Evolutionary conservation across 2,329 filamentous ascomycete genomes (phyloP), one percentile per base, ranked within the genome.

Genomic region (Ophiostoma ips): DNA sequence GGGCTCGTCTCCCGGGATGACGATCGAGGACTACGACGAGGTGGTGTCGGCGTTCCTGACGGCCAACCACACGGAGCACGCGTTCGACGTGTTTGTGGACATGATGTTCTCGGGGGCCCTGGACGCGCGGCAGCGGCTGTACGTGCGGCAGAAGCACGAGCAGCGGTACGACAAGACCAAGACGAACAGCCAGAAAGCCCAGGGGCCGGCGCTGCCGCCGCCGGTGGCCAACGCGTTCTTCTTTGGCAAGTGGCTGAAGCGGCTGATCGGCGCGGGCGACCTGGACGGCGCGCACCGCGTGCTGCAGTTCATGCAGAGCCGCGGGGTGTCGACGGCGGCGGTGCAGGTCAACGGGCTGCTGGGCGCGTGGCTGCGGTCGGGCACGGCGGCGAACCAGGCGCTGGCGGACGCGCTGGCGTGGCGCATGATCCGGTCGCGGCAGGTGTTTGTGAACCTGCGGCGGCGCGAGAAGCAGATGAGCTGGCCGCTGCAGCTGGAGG

Each of bases 171-270:
- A 28, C 30, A 19, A 24, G 28, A 31, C n/a, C 13, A 21, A 13
- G 38, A 15, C 4, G 8, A 28, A 28, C 24, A n/a, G n/a, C 24
- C 5, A 28, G 24, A 28, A 5, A 8, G 24, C 24, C 24, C 24
- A 28, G 24, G 5, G 33, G 18, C 19, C 13, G 37, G 8, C 12
- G 47, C 64, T 78, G 50, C 75, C 75, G 1, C 66, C 68, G 1
- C 64, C 68, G 9, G 64, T 79, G 36, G 70, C 68, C 46, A 92
- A 94, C 63, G 81, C 83, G 55, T 90, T 87, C 64, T 86, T 95
- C 64, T 84, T 88, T 56, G 84, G 83, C 33, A 89, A 87, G 58
- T 95, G 88, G 89, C 74, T 94, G 60, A 90, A 90, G 64, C 79
- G 84, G 46, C 75, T 94, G 9, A 84, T 94, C 50, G 82, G 81